Evolutionary conservation across 139 green algal genomes (phyloP).

Genomic region (Nannochloris sp.): DNA sequence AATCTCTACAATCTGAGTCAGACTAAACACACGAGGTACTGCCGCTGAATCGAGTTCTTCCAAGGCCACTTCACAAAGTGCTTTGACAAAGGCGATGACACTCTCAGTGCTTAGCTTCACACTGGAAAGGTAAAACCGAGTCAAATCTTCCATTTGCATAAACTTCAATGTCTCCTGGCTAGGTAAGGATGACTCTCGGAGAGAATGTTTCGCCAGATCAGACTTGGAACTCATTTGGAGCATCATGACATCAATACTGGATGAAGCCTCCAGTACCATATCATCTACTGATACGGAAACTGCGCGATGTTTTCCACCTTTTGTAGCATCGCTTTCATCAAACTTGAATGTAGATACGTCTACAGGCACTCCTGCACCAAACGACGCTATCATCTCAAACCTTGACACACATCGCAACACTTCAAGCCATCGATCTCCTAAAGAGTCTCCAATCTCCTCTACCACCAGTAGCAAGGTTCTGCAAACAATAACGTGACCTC

Average conservation of each 20-base stretch:
- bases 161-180: constrained; percentile 39
- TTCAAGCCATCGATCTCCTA: constrained; percentile 76
- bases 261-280: constrained; percentile 4
- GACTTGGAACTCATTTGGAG: constrained; percentile 14
- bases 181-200: constrained; percentile 10
- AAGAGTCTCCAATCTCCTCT: constrained; percentile 60
- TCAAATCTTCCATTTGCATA: constrained; percentile 47
- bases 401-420: constrained; percentile 85
- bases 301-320: constrained; percentile 1
- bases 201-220: not conserved
- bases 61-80: constrained; percentile 55
- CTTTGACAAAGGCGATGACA: constrained; percentile 85
- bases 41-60: constrained; percentile 49
- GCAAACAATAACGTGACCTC: not conserved
- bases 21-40: constrained; percentile 76
- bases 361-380: constrained; percentile 68
- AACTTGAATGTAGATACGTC: constrained; percentile 76
- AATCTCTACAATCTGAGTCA: constrained; percentile 96
- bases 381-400: constrained; percentile 86
- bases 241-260: constrained; percentile 37
- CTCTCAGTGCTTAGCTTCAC: constrained; percentile 54
- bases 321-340: not conserved
- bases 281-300: not conserved
- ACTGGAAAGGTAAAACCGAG: constrained; percentile 53
- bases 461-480: constrained; percentile 66